Base-by-base conservation (phyloP, 1,284 basidiomycete genomes). In the Microbotryum violaceum region DNA sequence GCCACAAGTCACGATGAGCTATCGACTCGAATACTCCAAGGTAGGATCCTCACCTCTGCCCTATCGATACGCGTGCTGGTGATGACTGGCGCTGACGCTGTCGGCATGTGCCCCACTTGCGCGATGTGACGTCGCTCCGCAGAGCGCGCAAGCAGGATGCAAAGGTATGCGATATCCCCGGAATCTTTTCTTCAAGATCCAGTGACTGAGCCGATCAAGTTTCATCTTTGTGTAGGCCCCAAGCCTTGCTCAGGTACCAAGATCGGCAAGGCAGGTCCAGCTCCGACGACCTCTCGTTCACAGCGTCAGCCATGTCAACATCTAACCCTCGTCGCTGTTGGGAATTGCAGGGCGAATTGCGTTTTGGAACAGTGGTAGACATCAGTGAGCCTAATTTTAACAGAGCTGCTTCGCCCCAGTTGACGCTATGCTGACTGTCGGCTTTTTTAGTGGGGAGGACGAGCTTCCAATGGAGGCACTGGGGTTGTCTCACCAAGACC, bases 231-330 rank as follows among this genome's bases (percentile, higher is more conserved):
- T 12, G 7, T 6, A 47, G 73, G 74, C 6, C 57, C 59, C 3
- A 66, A 68, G 58, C 75, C 75, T 5, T 76, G 75, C 67, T 57
- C 58, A 8, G 74, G 72, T 3, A 72, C 70, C 27, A 71, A 71
- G 49, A 74, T 76, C 58, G 57, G 47, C 10, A 76, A 75, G 60
- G 67, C 55, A 14, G 8, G 45, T 20, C 37, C 18, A 12, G 20
- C n/a, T 33, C 29, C 9, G 21, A 42, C 14, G 16, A 18, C 14
- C 37, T 42, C 37, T 18, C 6, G 12, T 42, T 42, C 37, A 16
- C 37, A 16, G 9, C 37, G 12, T 42, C 37, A 10, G 37, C 37
- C 37, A 42, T 18, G 14, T 42, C 37, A 42, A 18, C 16, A 42
- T 12, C 37, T 42, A 18, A 42, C 37, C 37, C 37, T 5, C 14